Conservation (phyloP, 129 eudicot species). For the Artemisia annua region DNA sequence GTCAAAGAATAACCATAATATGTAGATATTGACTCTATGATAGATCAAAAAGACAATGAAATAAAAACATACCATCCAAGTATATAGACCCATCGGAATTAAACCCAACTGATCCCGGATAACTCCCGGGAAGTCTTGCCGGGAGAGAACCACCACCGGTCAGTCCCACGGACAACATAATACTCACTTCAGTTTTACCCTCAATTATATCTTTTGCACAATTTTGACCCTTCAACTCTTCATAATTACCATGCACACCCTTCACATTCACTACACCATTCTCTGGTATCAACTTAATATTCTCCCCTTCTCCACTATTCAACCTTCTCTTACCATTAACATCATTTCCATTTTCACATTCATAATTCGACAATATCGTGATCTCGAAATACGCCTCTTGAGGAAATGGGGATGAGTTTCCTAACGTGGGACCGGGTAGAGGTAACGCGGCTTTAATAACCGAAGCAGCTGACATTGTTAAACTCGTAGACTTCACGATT, state of each 20-base stretch:
- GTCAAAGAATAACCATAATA: not conserved
- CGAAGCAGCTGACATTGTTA: conserved; percentile 20
- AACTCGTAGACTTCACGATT: not conserved
- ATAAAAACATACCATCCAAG: conserved; percentile 64
- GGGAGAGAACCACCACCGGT: conserved; percentile 50
- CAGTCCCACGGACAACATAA: conserved; percentile 61
- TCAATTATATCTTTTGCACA: conserved; percentile 32
- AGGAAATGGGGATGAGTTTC: conserved; percentile 33
- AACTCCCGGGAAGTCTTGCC: conserved; percentile 70
- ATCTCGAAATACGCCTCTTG: conserved; percentile 83
- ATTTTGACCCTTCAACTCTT: conserved; percentile 36
- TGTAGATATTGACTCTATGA: not conserved
- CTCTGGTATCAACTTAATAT: conserved; percentile 49
- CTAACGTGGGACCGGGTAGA: conserved; percentile 33
- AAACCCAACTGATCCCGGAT: conserved; percentile 80
- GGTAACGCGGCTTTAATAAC: conserved; percentile 38
- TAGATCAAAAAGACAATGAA: not conserved
- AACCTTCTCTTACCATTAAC: conserved; percentile 21
- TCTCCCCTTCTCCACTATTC: conserved; percentile 51
- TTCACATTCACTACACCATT: conserved; percentile 22
- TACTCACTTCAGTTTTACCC: conserved; percentile 30
- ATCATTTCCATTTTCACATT: conserved; percentile 18
- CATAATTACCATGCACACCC: conserved; percentile 34
- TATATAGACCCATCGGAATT: conserved; percentile 79
- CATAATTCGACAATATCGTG: conserved; percentile 44